Conservation (phyloP, 2,329 filamentous ascomycete species). For the Talaromyces marneffei region DNA sequence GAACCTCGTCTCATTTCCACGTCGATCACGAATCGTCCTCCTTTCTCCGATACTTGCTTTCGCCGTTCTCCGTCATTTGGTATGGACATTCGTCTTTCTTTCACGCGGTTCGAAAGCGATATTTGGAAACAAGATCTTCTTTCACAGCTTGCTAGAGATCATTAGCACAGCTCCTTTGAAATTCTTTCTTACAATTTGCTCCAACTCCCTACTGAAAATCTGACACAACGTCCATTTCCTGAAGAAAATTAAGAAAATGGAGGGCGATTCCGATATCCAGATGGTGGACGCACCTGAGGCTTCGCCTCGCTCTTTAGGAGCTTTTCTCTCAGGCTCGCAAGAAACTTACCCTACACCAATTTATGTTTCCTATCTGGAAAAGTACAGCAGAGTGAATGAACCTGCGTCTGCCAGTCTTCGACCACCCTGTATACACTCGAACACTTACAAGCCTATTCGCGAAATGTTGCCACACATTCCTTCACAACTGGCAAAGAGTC, state of each 20-base stretch:
- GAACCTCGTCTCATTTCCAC: background rate
- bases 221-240: background rate
- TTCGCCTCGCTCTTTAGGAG: background rate
- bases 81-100: background rate
- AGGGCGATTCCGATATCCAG: background rate
- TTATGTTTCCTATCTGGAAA: background rate
- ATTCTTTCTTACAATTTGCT: background rate
- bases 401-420: background rate
- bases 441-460: background rate
- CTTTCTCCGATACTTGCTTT: background rate
- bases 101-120: background rate
- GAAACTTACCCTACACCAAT: background rate
- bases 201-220: background rate
- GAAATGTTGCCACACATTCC: no score
- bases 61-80: background rate
- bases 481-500: background rate
- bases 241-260: conserved; percentile 5
- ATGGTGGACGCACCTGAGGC: background rate
- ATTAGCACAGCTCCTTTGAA: background rate
- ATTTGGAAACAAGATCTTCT: background rate
- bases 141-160: background rate
- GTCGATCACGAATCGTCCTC: background rate
- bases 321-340: background rate
- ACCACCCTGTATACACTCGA: background rate
- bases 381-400: background rate